A percentile compares a stretch with the other conserved stretches of the same genome.
Conservation (phyloP, 2,329 filamentous ascomycete genomes). For the Colletotrichum horii region DNA sequence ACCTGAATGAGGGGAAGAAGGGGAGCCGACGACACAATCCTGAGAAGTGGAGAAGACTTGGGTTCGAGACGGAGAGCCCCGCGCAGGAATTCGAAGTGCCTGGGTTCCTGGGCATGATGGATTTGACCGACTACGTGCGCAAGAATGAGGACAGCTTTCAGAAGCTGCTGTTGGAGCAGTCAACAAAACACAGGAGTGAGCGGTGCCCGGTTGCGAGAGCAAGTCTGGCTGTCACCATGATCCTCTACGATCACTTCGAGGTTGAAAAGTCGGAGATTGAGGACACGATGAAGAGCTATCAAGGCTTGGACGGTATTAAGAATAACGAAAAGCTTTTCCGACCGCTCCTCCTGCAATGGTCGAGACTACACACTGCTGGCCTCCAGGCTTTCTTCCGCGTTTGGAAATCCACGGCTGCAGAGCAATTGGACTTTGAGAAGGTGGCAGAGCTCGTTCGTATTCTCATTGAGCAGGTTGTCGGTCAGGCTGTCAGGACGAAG, state of each 20-base stretch:
- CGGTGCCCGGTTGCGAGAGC: constrained; percentile 88
- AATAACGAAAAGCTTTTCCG: constrained; percentile 87
- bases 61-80: constrained; percentile 90
- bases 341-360: constrained; percentile 91
- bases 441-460: constrained; percentile 91
- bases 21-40: constrained; percentile 78
- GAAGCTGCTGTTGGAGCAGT: constrained; percentile 89
- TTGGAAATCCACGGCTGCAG: constrained; percentile 90
- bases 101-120: constrained; percentile 96
- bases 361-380: constrained; percentile 82
- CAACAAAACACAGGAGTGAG: constrained; percentile 70
- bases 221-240: constrained; percentile 84
- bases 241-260: constrained; percentile 95
- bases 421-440: constrained; percentile 89
- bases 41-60: constrained; percentile 90
- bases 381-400: constrained; percentile 88
- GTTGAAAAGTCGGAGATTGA: constrained; percentile 84
- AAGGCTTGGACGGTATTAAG: constrained; percentile 74
- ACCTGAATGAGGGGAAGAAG: constrained; percentile 51
- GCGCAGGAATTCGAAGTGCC: constrained; percentile 83
- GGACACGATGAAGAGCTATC: constrained; percentile 75
- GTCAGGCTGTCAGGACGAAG: constrained; percentile 79
- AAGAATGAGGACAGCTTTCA: constrained; percentile 93
- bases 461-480: constrained; percentile 86
- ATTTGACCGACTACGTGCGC: constrained; percentile 89